Base-by-base conservation (phyloP, 2,329 filamentous ascomycete genomes). In the Exophiala aquamarina region DNA sequence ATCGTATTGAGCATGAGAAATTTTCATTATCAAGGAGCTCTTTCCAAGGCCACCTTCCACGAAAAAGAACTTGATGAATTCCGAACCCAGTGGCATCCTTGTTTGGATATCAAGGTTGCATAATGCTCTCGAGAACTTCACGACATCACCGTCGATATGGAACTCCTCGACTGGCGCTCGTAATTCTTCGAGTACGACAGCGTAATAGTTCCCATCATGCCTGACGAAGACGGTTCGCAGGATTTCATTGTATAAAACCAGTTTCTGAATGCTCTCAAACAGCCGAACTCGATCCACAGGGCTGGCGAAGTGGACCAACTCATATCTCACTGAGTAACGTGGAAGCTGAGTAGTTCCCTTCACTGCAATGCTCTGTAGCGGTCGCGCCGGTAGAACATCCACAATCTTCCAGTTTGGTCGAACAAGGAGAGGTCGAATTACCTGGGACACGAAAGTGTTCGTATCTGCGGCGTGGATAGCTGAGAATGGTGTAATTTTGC, bases 1-100 rank as follows among this genome's bases (percentile, higher is more conserved):
- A 55, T 86, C 83, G 59, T 85, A 86, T 55, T 86, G 83, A 0
- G 83, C 79, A 61, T 86, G 83, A 0, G 82, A 86, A 47, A 86
- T 76, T 45, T 82, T 77, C 61, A 50, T 44, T 17, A 77, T 67
- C 10, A 85, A 75, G 34, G 71, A 70, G 5, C 68, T 63, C 7
- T 70, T 60, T 15, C 64, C 67, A 13, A 58, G 55, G 45, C 62
- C 64, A 45, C 67, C 68, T 46, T 70, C 68, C 32, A 81, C 66
- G 37, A 78, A 72, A 55, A 80, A 74, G 70, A 80, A 83, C 52
- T 81, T 79, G 46, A 80, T 73, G 50, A 84, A 84, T 13, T 78
- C 69, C 2, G 81, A 79, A 2, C 82, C 83, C 7, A 78, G 71
- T 0, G 77, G 75, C 59, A 81, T 78, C 4, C 70, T 71, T 3